A percentile compares a stretch with the other conserved stretches of the same genome.
phyloP scores from a whole-genome alignment of 2,329 filamentous ascomycete genomes.

The Basipetospora chlamydospora region DNA sequence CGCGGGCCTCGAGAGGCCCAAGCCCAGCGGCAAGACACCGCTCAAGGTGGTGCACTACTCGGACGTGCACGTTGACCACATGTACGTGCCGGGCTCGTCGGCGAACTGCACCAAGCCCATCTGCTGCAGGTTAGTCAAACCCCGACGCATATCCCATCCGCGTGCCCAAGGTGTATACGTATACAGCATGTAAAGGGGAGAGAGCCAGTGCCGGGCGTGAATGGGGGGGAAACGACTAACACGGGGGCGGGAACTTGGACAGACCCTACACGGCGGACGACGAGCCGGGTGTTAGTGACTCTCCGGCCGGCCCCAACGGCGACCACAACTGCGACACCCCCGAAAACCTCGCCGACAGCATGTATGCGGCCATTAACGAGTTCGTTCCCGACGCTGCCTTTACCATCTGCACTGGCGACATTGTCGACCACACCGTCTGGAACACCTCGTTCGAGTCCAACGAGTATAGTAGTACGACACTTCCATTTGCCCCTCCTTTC shows the following conservation, averaged over 20 bases:
- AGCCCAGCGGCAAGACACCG: slow-evolving; percentile 28
- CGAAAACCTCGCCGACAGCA: slow-evolving; percentile 34
- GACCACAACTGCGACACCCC: slow-evolving; percentile 40
- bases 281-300: slow-evolving; percentile 29
- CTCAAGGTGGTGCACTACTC: slow-evolving; percentile 44
- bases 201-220: too few relatives aligned
- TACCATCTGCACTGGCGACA: slow-evolving; percentile 44
- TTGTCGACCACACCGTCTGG: slow-evolving; percentile 39
- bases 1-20: slow-evolving; percentile 15
- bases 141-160: not conserved
- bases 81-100: slow-evolving; percentile 37
- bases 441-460: slow-evolving; percentile 23
- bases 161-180: too few relatives aligned
- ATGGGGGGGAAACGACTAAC: too few relatives aligned
- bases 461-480: slow-evolving; percentile 7
- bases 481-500: not conserved
- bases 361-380: slow-evolving; percentile 34
- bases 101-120: slow-evolving; percentile 43
- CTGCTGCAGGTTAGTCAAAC: slow-evolving; percentile 33
- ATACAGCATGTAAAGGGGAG: too few relatives aligned
- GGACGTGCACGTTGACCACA: slow-evolving; percentile 43
- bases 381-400: slow-evolving; percentile 33
- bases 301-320: slow-evolving; percentile 36
- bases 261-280: slow-evolving; percentile 31
- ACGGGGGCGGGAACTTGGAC: not conserved